Conservation (phyloP, 208 protist species). For the Wallacemonas sp. region DNA sequence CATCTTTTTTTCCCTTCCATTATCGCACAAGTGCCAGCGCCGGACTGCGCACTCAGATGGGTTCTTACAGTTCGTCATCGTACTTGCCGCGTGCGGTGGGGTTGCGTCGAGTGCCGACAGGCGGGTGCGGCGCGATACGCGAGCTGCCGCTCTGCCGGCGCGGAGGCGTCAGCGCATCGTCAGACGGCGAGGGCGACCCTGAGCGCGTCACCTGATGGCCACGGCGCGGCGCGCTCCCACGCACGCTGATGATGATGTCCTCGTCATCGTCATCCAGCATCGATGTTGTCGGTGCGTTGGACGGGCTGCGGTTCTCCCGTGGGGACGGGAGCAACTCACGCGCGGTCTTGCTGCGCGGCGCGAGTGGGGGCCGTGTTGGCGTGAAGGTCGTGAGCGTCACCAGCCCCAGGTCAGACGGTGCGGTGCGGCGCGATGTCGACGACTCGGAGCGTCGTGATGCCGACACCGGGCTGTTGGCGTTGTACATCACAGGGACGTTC, state of each 20-base stretch:
- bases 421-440: too few relatives aligned
- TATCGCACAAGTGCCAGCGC: not conserved
- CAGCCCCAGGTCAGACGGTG: too few relatives aligned
- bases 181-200: not conserved
- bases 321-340: not conserved
- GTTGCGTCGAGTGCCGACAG: not conserved
- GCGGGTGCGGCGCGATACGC: not conserved
- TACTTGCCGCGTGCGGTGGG: not conserved
- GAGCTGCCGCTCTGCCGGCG: not conserved
- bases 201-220: not conserved
- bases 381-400: too few relatives aligned
- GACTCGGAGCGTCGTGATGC: too few relatives aligned
- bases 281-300: not conserved
- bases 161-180: not conserved
- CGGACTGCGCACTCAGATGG: not conserved
- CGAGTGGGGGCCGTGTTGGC: conserved; percentile 2
- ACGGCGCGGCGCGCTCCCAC: conserved; percentile 1
- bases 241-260: conserved; percentile 1
- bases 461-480: not conserved
- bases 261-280: conserved; percentile 3
- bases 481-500: not conserved
- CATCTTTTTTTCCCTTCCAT: too few relatives aligned
- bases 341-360: conserved; percentile 2
- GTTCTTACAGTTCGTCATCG: not conserved
- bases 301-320: not conserved